These are phyloP conservation scores for Coccomyxa sp. DNA, from an alignment of 139 green algal species.

Conservation along the genomic window DNA sequence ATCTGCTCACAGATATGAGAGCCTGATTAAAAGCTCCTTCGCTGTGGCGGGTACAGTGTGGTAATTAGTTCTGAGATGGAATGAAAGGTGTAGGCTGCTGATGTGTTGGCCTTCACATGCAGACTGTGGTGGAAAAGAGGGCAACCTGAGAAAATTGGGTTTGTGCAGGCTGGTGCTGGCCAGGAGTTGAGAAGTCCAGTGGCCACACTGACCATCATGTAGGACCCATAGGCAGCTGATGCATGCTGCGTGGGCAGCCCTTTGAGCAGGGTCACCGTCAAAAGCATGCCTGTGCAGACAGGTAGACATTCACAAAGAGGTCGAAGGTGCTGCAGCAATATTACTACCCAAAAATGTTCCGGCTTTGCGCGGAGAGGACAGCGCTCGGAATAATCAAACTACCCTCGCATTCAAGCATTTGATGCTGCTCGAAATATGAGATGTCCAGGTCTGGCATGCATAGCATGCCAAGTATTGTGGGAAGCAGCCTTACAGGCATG, in stretches of 20 bases:
- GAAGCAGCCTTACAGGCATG: no score
- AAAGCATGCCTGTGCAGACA: not conserved
- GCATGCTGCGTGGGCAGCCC: not conserved
- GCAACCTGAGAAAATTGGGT: slow-evolving; percentile 51
- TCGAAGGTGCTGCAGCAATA: no score
- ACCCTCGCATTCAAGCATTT: not conserved
- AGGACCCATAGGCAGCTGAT: not conserved
- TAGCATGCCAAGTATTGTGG: no score
- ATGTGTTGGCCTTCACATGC: no score
- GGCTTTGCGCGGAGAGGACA: no score
- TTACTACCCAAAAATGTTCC: no score
- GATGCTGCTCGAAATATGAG: not conserved
- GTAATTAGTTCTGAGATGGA: not conserved
- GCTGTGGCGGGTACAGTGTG: not conserved
- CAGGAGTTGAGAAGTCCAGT: slow-evolving; percentile 1
- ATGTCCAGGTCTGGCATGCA: no score
- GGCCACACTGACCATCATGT: not conserved
- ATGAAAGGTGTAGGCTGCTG: not conserved
- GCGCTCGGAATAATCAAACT: no score
- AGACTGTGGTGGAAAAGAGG: no score
- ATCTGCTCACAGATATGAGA: no score
- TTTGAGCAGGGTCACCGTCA: not conserved
- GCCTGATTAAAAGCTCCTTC: not conserved
- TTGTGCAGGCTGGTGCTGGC: slow-evolving; percentile 35
- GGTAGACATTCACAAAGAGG: no score